A percentile compares a stretch with the other conserved stretches of the same genome.
Conservation (phyloP, 768 basidiomycete genomes). For the Suillus bovinus region DNA sequence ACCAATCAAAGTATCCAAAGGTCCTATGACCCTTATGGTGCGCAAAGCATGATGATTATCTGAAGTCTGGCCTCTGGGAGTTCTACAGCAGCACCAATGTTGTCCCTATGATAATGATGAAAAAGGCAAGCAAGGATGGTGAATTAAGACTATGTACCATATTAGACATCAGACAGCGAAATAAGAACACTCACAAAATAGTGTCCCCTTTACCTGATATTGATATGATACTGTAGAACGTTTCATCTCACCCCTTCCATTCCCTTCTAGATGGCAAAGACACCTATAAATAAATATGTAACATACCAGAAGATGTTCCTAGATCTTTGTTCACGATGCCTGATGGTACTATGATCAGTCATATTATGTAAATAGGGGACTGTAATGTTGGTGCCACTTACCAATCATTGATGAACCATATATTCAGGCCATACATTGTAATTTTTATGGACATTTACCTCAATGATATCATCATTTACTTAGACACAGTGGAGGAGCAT, state of each 20-base stretch:
- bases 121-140: constrained; percentile 25
- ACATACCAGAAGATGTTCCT: constrained; percentile 24
- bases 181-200: constrained; percentile 31
- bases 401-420: constrained; percentile 42
- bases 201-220: constrained; percentile 30
- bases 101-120: constrained; percentile 34
- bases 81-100: constrained; percentile 27
- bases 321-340: constrained; percentile 34
- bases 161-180: constrained; percentile 30
- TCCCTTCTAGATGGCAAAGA: constrained; percentile 31
- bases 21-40: constrained; percentile 24
- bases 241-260: constrained; percentile 18
- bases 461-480: constrained; percentile 25
- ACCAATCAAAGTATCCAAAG: constrained; percentile 37
- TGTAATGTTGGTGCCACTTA: constrained; percentile 48
- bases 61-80: constrained; percentile 32
- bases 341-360: constrained; percentile 38
- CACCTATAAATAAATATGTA: constrained; percentile 34
- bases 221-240: constrained; percentile 23
- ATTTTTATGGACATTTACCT: constrained; percentile 30
- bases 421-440: constrained; percentile 41
- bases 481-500: too few relatives aligned
- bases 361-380: constrained; percentile 46
- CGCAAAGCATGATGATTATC: constrained; percentile 32
- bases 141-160: constrained; percentile 19